phyloP scores from a whole-genome alignment of 2,329 filamentous ascomycete species.

The Penicillium thymicola region DNA sequence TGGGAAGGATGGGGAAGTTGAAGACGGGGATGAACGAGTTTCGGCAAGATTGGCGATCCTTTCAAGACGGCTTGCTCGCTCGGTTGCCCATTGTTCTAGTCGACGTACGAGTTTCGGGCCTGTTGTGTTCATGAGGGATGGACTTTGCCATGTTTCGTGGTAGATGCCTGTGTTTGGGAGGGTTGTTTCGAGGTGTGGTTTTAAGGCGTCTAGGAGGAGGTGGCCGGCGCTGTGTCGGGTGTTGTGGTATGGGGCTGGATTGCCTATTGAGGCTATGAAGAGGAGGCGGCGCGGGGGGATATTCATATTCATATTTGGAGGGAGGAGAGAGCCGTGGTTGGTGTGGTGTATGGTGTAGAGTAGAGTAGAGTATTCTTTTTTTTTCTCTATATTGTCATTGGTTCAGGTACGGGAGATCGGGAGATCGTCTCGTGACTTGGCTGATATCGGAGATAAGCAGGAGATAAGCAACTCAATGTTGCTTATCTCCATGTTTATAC shows the following conservation, averaged over 20 bases:
- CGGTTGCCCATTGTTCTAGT: conserved; percentile 50
- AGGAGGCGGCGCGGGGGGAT: conserved; percentile 44
- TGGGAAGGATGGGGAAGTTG: background rate
- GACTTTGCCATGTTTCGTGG: conserved; percentile 61
- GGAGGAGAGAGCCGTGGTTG: background rate
- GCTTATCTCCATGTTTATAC: background rate
- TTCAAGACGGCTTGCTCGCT: conserved; percentile 5
- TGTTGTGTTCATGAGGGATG: conserved; percentile 78
- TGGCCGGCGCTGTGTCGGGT: conserved; percentile 89
- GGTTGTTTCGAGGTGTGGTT: conserved; percentile 45
- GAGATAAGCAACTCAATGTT: background rate
- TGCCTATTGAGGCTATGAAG: conserved; percentile 83
- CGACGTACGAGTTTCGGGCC: conserved; percentile 67
- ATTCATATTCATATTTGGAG: conserved; percentile 8
- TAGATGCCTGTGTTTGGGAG: conserved; percentile 42
- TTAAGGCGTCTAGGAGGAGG: conserved; percentile 64
- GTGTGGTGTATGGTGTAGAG: background rate
- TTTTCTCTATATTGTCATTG: background rate
- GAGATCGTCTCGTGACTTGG: conserved; percentile 2
- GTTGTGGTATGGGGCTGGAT: conserved; percentile 68
- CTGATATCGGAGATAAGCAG: background rate
- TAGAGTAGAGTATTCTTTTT: background rate
- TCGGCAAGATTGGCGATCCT: background rate
- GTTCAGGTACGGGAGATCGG: background rate
- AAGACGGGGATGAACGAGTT: background rate